Conservation (phyloP, 208 protist species). For the Leishmania aethiopica region DNA sequence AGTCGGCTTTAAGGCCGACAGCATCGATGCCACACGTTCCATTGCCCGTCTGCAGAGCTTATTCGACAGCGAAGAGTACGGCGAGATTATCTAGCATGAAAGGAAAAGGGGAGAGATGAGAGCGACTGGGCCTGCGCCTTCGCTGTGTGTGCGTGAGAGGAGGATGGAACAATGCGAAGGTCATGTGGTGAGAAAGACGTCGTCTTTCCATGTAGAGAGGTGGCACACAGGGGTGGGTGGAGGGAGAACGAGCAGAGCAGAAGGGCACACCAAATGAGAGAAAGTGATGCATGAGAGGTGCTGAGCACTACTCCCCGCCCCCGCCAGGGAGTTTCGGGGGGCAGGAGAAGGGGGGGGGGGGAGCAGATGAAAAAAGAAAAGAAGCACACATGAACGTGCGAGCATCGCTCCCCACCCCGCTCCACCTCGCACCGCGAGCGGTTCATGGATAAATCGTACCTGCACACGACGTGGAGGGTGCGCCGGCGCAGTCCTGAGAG, state of each 20-base stretch:
- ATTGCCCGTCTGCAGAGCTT: neutral
- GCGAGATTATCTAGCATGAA: neutral
- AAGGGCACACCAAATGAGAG: neutral
- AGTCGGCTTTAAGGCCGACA: conserved; percentile 20
- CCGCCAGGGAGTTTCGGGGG: too few relatives aligned
- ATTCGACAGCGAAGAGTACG: neutral
- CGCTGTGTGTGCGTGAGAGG: neutral
- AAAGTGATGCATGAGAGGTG: neutral
- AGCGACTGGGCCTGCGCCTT: neutral
- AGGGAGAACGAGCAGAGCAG: neutral
- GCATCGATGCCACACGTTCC: conserved; percentile 14
- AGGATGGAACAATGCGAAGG: neutral
- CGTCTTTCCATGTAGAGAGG: too few relatives aligned
- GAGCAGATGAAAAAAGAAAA: too few relatives aligned
- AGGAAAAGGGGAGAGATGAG: neutral
- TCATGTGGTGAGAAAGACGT: too few relatives aligned
- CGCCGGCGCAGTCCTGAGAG: neutral
- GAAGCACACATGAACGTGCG: neutral
- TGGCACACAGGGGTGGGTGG: neutral
- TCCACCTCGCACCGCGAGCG: neutral
- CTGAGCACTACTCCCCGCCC: neutral
- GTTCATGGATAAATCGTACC: neutral
- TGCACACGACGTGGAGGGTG: neutral
- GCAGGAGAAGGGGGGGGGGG: too few relatives aligned
- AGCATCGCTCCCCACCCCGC: neutral